Base-by-base conservation (phyloP, 2,329 filamentous ascomycete species). In the Bipolaris zeicola region DNA sequence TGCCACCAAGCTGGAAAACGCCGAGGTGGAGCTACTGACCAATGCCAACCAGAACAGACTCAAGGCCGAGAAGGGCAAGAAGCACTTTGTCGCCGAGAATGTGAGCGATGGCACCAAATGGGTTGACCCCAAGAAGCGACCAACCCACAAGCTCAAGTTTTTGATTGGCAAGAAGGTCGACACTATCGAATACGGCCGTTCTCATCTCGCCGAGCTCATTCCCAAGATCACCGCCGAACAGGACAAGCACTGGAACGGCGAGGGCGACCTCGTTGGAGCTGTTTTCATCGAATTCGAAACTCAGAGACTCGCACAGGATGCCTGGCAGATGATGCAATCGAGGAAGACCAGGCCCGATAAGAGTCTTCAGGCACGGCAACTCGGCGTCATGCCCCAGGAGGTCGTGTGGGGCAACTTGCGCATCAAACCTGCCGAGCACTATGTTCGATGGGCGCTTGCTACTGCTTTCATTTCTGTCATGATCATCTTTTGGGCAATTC, bases 221-320 rank as follows among this genome's bases (percentile, higher is more conserved):
- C 89, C 90, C 3, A 84, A 89, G 61, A 88, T 91, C 39, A 83
- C 88, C 39, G 78, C 82, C 18, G 83, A 87, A 41, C 91, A 95
- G 74, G 82, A 81, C 50, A 81, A 83, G 52, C 90, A 91, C 70
- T 85, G 83, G 52, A 81, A 83, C 13, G 88, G 89, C 49, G 83
- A 90, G 37, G 86, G 83, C 43, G 83, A 87, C 50, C 85, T 88
- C 50, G 80, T 92, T 6, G 85, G 89, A 0, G 89, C 90, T 16
- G 90, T 95, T 5, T 98, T 99, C 70, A 85, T 98, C 57, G 91
- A 96, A 71, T 99, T 97, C 69, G 83, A 86, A 57, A 87, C 83
- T 4, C 93, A 97, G 75, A 85, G 87, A 54, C 89, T 90, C 56
- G 95, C 95, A 6, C 92, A 98, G 75, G 84, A 87, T 49, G 94